Evolutionary conservation across 495 filamentous ascomycete species (phyloP), one percentile per base, ranked within the genome.

Genomic region (Durotheca rogersii): DNA sequence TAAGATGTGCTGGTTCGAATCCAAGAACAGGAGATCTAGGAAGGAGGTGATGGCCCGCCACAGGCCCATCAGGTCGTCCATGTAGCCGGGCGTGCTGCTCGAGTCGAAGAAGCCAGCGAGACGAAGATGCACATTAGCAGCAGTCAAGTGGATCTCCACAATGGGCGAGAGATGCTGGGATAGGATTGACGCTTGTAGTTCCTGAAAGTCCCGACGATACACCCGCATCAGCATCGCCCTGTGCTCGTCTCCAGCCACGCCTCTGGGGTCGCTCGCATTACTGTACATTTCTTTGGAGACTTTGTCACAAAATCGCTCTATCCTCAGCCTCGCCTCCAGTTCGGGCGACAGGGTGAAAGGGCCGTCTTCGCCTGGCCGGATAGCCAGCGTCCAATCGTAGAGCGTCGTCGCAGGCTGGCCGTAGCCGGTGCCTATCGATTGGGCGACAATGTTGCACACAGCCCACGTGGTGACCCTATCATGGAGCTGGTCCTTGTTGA

Each of bases 391-490:
- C 83, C 87, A 92, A 67, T 94, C 90, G 61, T 93, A 96, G 9
- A 91, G 64, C 4, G 86, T 90, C n/a, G 86, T 84, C 1, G 90
- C 86, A 4, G 90, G 90, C 61, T 95, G 90, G 25, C 90, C 90
- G 65, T 95, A 90, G 11, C 89, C 90, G 6, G 90, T 96, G 6
- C 89, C 87, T 47, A 94, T 84, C 42, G 86, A 88, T 67, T 95
- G 90, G n/a, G 89, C 84, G 35, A 95, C 89, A 60, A 93, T 89
- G 63, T 96, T 96, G 62, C 88, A 92, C 7, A 89, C 84, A 11
- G 89, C 90, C 90, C 90, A 96, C 0, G 90, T 96, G 48, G 82
- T 81, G 34, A 95, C 83, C 43, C 91, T 81, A 61, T 96, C 90
- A 56, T 84, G 80, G 45, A 96, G 74, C 52, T 95, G 88, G 55